phyloP scores from a whole-genome alignment of 352 stramenopile genomes.

The Globisporangium abappressorium region DNA sequence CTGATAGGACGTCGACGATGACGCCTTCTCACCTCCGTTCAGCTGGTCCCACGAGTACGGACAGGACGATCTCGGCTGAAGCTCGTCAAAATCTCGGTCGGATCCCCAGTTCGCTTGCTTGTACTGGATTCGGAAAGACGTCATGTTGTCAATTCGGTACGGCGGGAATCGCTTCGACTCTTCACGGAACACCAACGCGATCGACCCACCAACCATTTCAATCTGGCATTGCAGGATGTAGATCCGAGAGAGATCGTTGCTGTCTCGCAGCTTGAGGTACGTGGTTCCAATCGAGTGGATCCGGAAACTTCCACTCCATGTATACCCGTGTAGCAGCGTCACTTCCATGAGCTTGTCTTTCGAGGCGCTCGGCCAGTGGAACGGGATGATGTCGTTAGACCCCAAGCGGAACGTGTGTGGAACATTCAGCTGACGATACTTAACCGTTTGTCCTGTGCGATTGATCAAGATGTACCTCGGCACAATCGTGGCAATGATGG shows the following conservation, averaged over 20 bases:
- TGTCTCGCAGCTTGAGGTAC: constrained; percentile 83
- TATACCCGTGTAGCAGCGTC: constrained; percentile 76
- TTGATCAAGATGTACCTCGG: constrained; percentile 89
- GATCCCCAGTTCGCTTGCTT: constrained; percentile 78
- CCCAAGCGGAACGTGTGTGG: constrained; percentile 70
- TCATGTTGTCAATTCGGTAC: constrained; percentile 92
- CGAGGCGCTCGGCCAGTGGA: constrained; percentile 80
- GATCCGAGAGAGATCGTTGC: constrained; percentile 59
- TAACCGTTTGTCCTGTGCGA: constrained; percentile 76
- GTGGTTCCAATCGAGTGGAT: constrained; percentile 85
- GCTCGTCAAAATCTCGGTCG: constrained; percentile 72
- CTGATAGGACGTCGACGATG: constrained; percentile 52
- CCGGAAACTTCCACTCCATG: constrained; percentile 84
- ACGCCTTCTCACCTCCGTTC: constrained; percentile 61
- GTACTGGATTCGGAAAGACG: constrained; percentile 86
- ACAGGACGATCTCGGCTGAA: constrained; percentile 67
- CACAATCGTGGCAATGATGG: constrained; percentile 83
- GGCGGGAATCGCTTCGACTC: constrained; percentile 85
- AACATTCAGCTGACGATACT: constrained; percentile 78
- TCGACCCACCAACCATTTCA: constrained; percentile 81
- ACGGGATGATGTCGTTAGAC: constrained; percentile 75
- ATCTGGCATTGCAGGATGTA: constrained; percentile 90
- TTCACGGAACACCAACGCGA: constrained; percentile 81
- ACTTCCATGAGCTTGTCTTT: constrained; percentile 84
- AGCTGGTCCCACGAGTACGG: constrained; percentile 87